Percentiles rank a stretch among this genome's conserved stretches.
Evolutionary conservation across 1,284 basidiomycete species (phyloP).

Genomic region (Puccinia sorghi): DNA sequence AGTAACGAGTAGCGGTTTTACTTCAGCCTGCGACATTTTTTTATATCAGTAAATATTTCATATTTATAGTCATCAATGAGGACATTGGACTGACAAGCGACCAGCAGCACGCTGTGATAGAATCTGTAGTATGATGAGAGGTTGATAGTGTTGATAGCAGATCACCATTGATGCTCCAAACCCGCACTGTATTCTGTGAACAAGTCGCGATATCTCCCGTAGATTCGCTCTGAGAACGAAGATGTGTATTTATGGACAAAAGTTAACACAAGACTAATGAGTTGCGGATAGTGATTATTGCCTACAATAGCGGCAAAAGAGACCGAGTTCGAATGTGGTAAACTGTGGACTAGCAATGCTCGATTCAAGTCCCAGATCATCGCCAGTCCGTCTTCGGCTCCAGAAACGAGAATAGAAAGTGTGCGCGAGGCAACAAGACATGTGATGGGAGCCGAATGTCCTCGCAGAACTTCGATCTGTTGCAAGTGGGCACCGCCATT

Average conservation of each 20-base stretch:
- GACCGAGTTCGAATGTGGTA: slow-evolving; percentile 52
- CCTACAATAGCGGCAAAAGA: slow-evolving; percentile 36
- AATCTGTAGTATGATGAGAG: slow-evolving; percentile 55
- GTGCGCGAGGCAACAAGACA: slow-evolving; percentile 73
- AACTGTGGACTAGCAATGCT: slow-evolving; percentile 54
- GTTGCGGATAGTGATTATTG: slow-evolving; percentile 63
- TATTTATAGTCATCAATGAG: neutral
- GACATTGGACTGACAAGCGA: slow-evolving; percentile 68
- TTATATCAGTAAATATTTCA: neutral
- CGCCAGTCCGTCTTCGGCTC: slow-evolving; percentile 78
- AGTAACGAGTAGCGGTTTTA: slow-evolving; percentile 54
- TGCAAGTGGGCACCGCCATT: slow-evolving; percentile 42
- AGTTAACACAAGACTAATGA: slow-evolving; percentile 64
- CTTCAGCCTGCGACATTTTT: slow-evolving; percentile 37
- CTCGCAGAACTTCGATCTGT: slow-evolving; percentile 67
- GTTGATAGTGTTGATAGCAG: slow-evolving; percentile 70
- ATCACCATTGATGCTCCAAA: slow-evolving; percentile 80
- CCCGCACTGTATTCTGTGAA: slow-evolving; percentile 67
- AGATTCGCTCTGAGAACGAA: slow-evolving; percentile 59
- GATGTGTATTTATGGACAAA: neutral
- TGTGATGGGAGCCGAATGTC: slow-evolving; percentile 66
- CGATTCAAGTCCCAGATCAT: slow-evolving; percentile 89
- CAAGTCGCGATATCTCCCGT: slow-evolving; percentile 81
- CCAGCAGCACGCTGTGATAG: slow-evolving; percentile 71
- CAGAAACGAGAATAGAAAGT: slow-evolving; percentile 82